Evolutionary conservation across 352 stramenopile genomes (phyloP).

Genomic region (Phytophthora agathidicida): DNA sequence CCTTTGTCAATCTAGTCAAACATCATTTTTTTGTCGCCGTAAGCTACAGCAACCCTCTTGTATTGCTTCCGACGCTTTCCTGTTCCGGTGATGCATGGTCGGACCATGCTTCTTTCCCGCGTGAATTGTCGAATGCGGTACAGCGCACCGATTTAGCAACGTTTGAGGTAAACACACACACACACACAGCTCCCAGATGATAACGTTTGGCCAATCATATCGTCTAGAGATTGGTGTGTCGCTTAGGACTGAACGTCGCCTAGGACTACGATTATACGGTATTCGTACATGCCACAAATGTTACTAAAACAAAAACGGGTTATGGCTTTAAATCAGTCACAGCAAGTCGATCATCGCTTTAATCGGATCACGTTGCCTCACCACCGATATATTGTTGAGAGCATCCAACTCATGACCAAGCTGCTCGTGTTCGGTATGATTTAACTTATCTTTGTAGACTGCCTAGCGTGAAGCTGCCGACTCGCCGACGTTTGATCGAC

Average conservation of each 20-base stretch:
- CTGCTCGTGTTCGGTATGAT: too few species aligned
- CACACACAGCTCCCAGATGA: neutral
- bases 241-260: conserved; percentile 3
- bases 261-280: conserved; percentile 5
- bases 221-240: neutral
- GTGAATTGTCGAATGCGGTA: neutral
- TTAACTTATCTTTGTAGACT: too few species aligned
- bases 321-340: too few species aligned
- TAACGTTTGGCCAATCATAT: neutral
- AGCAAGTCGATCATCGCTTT: too few species aligned
- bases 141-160: neutral
- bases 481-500: too few species aligned
- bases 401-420: too few species aligned
- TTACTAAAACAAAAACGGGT: too few species aligned
- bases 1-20: conserved; percentile 6
- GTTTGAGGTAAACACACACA: neutral
- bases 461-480: too few species aligned
- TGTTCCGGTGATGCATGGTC: neutral
- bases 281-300: too few species aligned
- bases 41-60: conserved; percentile 6
- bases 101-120: neutral
- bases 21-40: conserved; percentile 6
- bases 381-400: too few species aligned
- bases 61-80: conserved; percentile 1
- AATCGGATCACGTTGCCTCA: too few species aligned